Percentiles rank a stretch among this genome's conserved stretches.
phyloP scores from a whole-genome alignment of 345 rosid genomes.

The Camelina laxa region DNA sequence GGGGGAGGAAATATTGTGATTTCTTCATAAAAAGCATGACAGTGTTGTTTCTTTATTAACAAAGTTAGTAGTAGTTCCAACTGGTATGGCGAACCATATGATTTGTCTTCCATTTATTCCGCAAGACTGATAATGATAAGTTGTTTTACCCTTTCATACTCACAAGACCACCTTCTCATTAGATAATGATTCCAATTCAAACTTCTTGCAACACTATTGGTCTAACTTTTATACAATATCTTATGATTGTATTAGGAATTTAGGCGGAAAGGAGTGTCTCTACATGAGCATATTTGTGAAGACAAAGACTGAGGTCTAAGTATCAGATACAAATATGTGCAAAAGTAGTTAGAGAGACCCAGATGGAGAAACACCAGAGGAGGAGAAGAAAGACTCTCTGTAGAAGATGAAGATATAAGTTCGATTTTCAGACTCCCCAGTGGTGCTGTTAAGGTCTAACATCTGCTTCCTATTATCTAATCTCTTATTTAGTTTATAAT shows the following conservation, averaged over 20 bases:
- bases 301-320: not conserved
- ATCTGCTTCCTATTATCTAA: not conserved
- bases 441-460: not conserved
- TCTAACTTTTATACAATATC: not conserved
- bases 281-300: not conserved
- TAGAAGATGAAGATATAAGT: not conserved
- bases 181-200: not conserved
- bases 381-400: not conserved
- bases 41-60: not conserved
- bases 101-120: not conserved
- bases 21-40: not conserved
- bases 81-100: constrained; percentile 13
- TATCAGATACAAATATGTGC: constrained; percentile 4
- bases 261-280: not conserved
- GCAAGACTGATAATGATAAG: constrained; percentile 1
- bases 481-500: not conserved
- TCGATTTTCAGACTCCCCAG: not conserved
- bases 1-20: not conserved
- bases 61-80: not conserved
- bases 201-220: not conserved
- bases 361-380: not conserved
- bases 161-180: not conserved
- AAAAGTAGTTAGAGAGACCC: not conserved
- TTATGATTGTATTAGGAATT: not conserved
- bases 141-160: constrained; percentile 9